Evolutionary conservation across 306 rosid genomes (phyloP).

Genomic region (Lathyrus oleraceus): DNA sequence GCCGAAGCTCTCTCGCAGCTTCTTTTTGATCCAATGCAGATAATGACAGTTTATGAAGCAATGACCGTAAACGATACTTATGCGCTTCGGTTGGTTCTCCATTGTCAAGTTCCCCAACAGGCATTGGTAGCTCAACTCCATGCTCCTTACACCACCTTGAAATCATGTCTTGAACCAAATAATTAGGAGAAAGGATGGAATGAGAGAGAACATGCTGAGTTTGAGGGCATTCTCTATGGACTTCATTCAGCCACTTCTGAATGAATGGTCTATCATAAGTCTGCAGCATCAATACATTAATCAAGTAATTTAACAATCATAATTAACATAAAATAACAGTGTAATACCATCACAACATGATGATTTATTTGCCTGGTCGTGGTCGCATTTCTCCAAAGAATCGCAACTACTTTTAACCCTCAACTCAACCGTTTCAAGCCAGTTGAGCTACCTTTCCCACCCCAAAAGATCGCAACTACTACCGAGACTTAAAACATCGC

Average conservation of each 20-base stretch:
- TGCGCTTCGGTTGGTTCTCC: slow-evolving; percentile 40
- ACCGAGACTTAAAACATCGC: no score
- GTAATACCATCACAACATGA: not conserved
- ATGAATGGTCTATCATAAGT: slow-evolving; percentile 72
- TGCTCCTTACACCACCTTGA: slow-evolving; percentile 61
- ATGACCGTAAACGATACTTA: slow-evolving; percentile 39
- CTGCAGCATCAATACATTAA: slow-evolving; percentile 42
- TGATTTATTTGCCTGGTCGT: not conserved
- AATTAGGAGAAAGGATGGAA: slow-evolving; percentile 56
- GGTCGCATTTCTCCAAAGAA: not conserved
- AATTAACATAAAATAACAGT: not conserved
- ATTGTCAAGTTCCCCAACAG: slow-evolving; percentile 39
- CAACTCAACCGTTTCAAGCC: no score
- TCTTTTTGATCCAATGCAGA: slow-evolving; percentile 56
- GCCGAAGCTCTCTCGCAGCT: slow-evolving; percentile 74
- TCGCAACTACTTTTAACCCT: no score
- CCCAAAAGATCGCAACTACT: no score
- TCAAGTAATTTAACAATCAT: slow-evolving; percentile 14
- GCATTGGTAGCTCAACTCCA: slow-evolving; percentile 50
- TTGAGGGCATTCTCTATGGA: slow-evolving; percentile 65
- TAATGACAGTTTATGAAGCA: slow-evolving; percentile 53
- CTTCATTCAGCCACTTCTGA: slow-evolving; percentile 72
- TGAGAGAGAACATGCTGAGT: slow-evolving; percentile 64
- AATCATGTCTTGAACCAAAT: slow-evolving; percentile 61
- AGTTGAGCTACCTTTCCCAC: no score